Base-by-base conservation (phyloP, 1,284 basidiomycete species). In the Coniferiporia sulphurascens region DNA sequence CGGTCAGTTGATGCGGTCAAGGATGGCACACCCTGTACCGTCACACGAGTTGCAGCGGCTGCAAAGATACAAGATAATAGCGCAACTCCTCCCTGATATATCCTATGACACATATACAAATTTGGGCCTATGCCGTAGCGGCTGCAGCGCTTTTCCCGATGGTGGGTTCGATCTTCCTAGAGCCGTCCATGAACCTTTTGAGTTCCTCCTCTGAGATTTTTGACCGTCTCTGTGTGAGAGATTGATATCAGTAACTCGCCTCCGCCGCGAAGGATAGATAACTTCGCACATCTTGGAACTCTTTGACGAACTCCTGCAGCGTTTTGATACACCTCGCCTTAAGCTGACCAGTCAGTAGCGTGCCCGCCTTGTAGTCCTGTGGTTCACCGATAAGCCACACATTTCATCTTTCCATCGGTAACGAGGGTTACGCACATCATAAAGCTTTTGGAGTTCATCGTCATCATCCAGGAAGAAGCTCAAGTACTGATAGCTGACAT, bases 401-500 rank as follows among this genome's bases (percentile, higher is more conserved):
- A 15, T 1, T 15, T 36, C 21, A 44, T 19, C 61, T n/a, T 1
- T 15, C 36, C 21, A 44, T 19, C 61, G 51, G 34, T 21, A 36
- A 46, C 12, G 61, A n/a, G 6, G 15, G 5, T 35, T 4, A 71
- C 85, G 63, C 65, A 93, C 93, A 74, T 84, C 82, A 41, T 86
- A 93, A 59, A 98, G 73, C 67, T 78, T 79, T 64, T 81, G 84
- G 65, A 97, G 79, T 75, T 94, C 90, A 27, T 85, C 90, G 63
- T 99, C 97, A 68, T 97, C 92, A 3, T 98, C 95, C 70, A 98
- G 77, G 74, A 99, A 98, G 82, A 98, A 99, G n/a, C 86, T 84
- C 64, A 99, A 73, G 74, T 98, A 99, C 74, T 98, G 95, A 75
- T 93, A 99, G 58, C 91, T 83, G 60, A 99, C 93, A 73, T 99